Evolutionary conservation across 225 moss, liverwort and hornwort species (phyloP).

Genomic region (Sphagnum tenellum): DNA sequence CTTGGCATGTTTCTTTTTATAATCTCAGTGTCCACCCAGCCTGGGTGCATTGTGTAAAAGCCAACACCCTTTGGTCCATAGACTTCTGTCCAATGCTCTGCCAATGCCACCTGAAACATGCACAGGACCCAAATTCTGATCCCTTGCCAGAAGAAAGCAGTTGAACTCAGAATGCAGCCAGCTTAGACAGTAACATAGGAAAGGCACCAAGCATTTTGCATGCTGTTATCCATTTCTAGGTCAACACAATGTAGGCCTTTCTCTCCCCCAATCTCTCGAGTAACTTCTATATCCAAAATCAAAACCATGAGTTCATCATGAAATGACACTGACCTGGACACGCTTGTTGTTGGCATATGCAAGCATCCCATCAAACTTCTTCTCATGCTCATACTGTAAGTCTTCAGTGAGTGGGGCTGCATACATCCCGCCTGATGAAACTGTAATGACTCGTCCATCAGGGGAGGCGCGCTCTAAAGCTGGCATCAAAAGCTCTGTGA

Average conservation of each 20-base stretch:
- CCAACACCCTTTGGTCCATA: slow-evolving; percentile 38
- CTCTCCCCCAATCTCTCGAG: neutral
- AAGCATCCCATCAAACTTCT: slow-evolving; percentile 45
- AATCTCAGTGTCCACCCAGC: slow-evolving; percentile 56
- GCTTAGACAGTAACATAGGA: neutral
- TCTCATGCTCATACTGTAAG: slow-evolving; percentile 74
- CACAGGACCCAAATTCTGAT: no score
- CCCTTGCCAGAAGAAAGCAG: no score
- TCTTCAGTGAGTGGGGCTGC: slow-evolving; percentile 43
- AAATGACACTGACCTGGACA: slow-evolving; percentile 36
- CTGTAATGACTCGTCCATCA: slow-evolving; percentile 52
- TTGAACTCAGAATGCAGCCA: neutral
- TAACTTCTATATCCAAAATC: neutral
- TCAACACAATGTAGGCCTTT: no score
- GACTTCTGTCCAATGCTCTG: slow-evolving; percentile 57
- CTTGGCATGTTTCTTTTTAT: slow-evolving; percentile 54
- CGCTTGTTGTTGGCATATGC: slow-evolving; percentile 81
- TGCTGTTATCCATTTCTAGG: no score
- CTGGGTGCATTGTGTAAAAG: slow-evolving; percentile 81
- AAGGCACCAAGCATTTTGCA: no score
- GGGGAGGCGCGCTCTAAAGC: slow-evolving; percentile 60
- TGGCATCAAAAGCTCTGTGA: slow-evolving; percentile 63
- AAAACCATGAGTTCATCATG: neutral
- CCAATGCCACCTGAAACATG: slow-evolving; percentile 43
- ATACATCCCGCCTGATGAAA: slow-evolving; percentile 72